A percentile compares a stretch with the other conserved stretches of the same genome.
These are phyloP conservation scores for Phyllosticta ampelicida DNA, from an alignment of 2,329 filamentous ascomycete genomes.

Conservation along the genomic window DNA sequence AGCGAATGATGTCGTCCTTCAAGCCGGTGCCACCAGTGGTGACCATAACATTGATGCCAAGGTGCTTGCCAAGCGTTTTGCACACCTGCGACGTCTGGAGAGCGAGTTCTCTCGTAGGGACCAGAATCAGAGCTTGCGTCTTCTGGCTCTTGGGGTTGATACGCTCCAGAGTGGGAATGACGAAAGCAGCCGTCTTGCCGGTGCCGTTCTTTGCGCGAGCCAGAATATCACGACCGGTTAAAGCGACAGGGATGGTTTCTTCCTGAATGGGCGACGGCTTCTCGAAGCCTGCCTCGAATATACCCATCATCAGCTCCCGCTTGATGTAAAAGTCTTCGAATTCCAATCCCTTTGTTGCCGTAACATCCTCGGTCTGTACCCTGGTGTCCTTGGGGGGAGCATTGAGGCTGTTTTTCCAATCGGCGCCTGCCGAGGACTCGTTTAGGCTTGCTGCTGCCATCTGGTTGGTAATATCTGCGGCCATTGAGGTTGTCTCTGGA, in stretches of 20 bases:
- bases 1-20: slow-evolving; percentile 90
- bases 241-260: slow-evolving; percentile 93
- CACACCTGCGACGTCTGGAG: slow-evolving; percentile 98
- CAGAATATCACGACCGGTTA: slow-evolving; percentile 89
- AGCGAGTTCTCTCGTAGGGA: slow-evolving; percentile 91
- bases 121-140: slow-evolving; percentile 91
- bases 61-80: slow-evolving; percentile 95
- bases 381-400: slow-evolving; percentile 63
- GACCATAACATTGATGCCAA: slow-evolving; percentile 98
- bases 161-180: slow-evolving; percentile 88
- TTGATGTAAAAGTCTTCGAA: slow-evolving; percentile 97
- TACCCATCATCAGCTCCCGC: slow-evolving; percentile 93
- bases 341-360: slow-evolving; percentile 91
- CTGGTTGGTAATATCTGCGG: slow-evolving; percentile 43
- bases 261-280: slow-evolving; percentile 99
- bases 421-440: slow-evolving; percentile 41
- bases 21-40: slow-evolving; percentile 92
- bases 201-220: slow-evolving; percentile 97
- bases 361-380: slow-evolving; percentile 92
- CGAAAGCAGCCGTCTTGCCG: slow-evolving; percentile 95
- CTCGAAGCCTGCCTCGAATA: slow-evolving; percentile 97
- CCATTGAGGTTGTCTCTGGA: slow-evolving; percentile 24
- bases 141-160: slow-evolving; percentile 96
- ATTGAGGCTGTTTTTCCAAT: slow-evolving; percentile 67
- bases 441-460: slow-evolving; percentile 44